Evolutionary conservation across 78 protist species (phyloP).

Genomic region (Planoprotostelium fungivorum): DNA sequence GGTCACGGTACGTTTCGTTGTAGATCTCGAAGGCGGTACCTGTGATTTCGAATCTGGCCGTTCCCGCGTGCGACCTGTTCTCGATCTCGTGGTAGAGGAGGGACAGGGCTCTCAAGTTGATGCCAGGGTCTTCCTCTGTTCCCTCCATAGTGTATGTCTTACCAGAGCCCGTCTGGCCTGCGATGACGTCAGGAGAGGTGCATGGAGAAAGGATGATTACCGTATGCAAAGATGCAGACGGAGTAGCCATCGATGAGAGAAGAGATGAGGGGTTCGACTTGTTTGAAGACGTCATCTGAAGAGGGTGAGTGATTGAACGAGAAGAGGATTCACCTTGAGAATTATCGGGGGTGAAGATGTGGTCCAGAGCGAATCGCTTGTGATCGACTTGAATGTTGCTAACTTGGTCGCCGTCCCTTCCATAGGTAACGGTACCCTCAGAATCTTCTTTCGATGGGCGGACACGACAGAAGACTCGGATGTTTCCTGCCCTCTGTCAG

Average conservation of each 20-base stretch:
- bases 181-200: neutral
- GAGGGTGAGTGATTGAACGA: neutral
- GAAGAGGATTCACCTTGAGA: neutral
- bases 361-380: neutral
- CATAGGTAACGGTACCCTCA: neutral
- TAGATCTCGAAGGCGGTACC: neutral
- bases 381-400: neutral
- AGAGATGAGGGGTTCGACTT: neutral
- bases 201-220: neutral
- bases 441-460: neutral
- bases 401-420: neutral
- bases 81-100: neutral
- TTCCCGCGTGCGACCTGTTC: neutral
- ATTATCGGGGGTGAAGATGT: neutral
- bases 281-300: neutral
- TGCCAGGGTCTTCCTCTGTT: neutral
- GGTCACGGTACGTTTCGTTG: neutral
- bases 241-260: neutral
- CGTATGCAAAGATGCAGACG: neutral
- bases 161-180: constrained; percentile 16
- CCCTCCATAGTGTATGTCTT: constrained; percentile 11
- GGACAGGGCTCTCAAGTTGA: neutral
- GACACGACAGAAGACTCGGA: neutral
- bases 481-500: neutral
- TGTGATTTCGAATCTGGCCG: neutral